Conservation (phyloP, 768 basidiomycete species). For the Phaeotremella skinneri region DNA sequence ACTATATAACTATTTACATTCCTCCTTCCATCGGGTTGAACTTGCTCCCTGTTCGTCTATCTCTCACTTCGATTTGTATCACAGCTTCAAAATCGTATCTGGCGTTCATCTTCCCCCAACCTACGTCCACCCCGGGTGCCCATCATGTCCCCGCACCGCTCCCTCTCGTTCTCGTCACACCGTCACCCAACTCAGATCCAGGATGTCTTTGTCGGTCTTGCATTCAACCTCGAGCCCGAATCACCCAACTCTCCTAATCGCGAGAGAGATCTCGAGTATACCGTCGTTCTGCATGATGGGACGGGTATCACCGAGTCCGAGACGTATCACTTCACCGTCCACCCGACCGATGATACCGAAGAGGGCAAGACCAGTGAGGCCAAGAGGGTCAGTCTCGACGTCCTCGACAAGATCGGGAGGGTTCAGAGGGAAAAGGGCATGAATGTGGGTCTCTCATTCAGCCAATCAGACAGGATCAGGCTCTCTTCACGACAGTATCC, state of each 20-base stretch:
- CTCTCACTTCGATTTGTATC: background rate
- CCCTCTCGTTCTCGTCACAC: slow-evolving; percentile 19
- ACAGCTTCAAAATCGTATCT: background rate
- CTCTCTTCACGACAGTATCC: background rate
- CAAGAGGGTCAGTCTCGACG: slow-evolving; percentile 17
- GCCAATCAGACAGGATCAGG: background rate
- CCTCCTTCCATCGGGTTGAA: background rate
- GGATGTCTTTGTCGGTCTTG: slow-evolving; percentile 43
- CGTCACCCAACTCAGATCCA: slow-evolving; percentile 29
- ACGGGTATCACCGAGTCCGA: slow-evolving; percentile 41
- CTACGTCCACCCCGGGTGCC: too few relatives aligned
- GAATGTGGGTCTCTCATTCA: slow-evolving; percentile 38
- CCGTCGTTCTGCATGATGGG: slow-evolving; percentile 41
- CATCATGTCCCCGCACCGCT: slow-evolving; percentile 31
- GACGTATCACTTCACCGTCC: slow-evolving; percentile 16
- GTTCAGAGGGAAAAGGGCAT: slow-evolving; percentile 31
- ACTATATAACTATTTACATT: too few relatives aligned
- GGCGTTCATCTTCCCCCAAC: too few relatives aligned
- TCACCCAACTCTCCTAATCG: background rate
- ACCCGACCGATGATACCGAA: slow-evolving; percentile 9
- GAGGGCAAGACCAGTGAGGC: slow-evolving; percentile 19
- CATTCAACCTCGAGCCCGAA: slow-evolving; percentile 19
- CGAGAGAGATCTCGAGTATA: slow-evolving; percentile 32
- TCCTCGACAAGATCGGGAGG: slow-evolving; percentile 22
- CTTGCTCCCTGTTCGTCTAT: background rate